Evolutionary conservation across 164 flowering plant genomes (phyloP).

Genomic region (Aristolochia contorta): DNA sequence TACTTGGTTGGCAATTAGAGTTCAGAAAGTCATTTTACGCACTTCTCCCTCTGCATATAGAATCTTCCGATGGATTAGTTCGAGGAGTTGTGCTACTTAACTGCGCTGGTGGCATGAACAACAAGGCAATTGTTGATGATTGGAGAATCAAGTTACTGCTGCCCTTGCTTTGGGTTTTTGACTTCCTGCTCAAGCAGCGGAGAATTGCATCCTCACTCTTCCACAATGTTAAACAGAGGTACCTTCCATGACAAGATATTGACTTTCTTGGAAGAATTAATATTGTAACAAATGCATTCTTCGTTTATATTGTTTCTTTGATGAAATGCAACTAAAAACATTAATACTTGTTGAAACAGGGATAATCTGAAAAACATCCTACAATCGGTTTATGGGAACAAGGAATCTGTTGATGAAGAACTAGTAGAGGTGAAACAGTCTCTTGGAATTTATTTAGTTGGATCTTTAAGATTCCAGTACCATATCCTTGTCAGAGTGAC

Average conservation of each 20-base stretch:
- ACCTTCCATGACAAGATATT: not conserved
- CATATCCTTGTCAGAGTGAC: too few relatives aligned
- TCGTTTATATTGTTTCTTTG: not conserved
- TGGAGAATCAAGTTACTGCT: constrained; percentile 87
- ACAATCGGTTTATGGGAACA: constrained; percentile 69
- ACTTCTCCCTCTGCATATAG: constrained; percentile 21
- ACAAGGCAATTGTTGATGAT: constrained; percentile 93
- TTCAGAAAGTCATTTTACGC: not conserved
- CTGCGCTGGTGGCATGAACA: constrained; percentile 98
- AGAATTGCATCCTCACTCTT: constrained; percentile 66
- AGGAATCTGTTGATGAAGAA: constrained; percentile 79
- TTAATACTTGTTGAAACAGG: constrained; percentile 26
- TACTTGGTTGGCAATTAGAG: not conserved
- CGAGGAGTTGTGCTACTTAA: constrained; percentile 75
- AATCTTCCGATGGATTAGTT: constrained; percentile 34
- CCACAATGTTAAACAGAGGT: constrained; percentile 69
- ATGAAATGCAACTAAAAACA: not conserved
- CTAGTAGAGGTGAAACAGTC: constrained; percentile 57
- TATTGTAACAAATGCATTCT: not conserved
- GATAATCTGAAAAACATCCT: constrained; percentile 59
- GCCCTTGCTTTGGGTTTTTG: constrained; percentile 75
- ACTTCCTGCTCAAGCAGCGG: constrained; percentile 64
- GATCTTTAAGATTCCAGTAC: too few relatives aligned
- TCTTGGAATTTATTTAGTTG: not conserved
- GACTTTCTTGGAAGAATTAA: not conserved